Base-by-base conservation (phyloP, 148 eudicot species). In the Heliamphora exappendiculata region DNA sequence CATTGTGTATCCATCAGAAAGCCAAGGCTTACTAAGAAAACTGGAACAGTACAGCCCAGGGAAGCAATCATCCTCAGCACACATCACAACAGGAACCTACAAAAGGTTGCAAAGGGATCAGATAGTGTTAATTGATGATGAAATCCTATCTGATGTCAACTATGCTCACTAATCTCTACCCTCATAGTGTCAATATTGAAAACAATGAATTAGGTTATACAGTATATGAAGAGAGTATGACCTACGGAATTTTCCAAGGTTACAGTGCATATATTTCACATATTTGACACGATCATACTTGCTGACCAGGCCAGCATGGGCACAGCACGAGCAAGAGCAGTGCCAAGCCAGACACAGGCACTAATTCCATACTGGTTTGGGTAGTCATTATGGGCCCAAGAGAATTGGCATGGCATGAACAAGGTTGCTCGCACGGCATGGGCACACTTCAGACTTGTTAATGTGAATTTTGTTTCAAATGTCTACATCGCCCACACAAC, bases 21-120 rank as follows among this genome's bases (percentile, higher is more conserved):
- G 97, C 97, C 96, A 95, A 44, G 97, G 97, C 24, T 85, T 84
- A 53, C 70, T 14, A 66, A 85, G 88, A 72, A 91, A 81, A 72
- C 42, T 75, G 24, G 87, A 78, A 68, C 87, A 86, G 78, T 95
- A 95, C 29, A 95, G 76, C 75, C 98, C 97, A 49, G 98, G 98
- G 75, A 95, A 92, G 83, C 88, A 76, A 70, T 84, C 91, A 81
- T 92, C 88, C 76, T 81, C 85, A 67, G 97, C 80, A 81, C 94
- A 91, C 92, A 88, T 92, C 79, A 92, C 94, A 76, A 89, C 88
- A 60, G 98, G 90, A 80, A 92, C 94, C 98, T 95, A 65, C 66
- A 83, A 84, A 58, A 66, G 42, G 29, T 55, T 44, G 37, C 13
- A 62, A 22, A 49, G 33, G 33, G 6, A 59, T 37, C 49, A 73